A percentile compares a stretch with the other conserved stretches of the same genome.
phyloP scores from a whole-genome alignment of 176 grass and related monocot genomes.

The Tuctoria greenei region DNA sequence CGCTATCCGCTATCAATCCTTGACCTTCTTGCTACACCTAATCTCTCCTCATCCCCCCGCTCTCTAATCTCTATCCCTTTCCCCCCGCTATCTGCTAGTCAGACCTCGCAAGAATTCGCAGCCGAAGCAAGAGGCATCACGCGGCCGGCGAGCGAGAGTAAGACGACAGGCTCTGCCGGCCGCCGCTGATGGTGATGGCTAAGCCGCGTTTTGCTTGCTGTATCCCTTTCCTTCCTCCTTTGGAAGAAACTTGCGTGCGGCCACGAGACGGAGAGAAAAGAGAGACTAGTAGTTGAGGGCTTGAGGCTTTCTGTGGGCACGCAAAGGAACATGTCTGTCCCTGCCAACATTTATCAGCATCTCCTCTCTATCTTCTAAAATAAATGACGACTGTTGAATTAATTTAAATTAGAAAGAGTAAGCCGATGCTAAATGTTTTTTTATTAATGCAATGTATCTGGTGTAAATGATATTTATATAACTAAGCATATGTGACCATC shows the following conservation, averaged over 20 bases:
- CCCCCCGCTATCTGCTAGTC: neutral
- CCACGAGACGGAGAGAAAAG: neutral
- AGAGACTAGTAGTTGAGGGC: constrained; percentile 28
- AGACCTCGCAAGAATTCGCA: neutral
- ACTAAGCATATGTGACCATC: too few species aligned
- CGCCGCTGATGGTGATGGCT: constrained; percentile 12
- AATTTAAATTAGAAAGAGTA: too few species aligned
- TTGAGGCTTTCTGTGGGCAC: neutral
- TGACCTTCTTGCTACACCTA: neutral
- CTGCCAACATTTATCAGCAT: constrained; percentile 28
- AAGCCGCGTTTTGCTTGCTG: neutral
- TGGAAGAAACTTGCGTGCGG: neutral
- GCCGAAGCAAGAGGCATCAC: neutral
- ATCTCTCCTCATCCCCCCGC: neutral
- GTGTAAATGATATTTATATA: too few species aligned
- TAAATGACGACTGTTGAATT: too few species aligned
- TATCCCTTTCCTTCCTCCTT: neutral
- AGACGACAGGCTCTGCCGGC: neutral
- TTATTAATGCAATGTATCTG: too few species aligned
- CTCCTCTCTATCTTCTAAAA: too few species aligned
- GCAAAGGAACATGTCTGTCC: constrained; percentile 30
- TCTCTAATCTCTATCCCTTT: neutral
- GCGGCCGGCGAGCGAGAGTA: neutral
- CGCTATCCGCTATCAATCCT: neutral
- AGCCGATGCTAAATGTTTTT: too few species aligned